phyloP scores from a whole-genome alignment of 306 rosid genomes.

The Ziziphus jujuba region DNA sequence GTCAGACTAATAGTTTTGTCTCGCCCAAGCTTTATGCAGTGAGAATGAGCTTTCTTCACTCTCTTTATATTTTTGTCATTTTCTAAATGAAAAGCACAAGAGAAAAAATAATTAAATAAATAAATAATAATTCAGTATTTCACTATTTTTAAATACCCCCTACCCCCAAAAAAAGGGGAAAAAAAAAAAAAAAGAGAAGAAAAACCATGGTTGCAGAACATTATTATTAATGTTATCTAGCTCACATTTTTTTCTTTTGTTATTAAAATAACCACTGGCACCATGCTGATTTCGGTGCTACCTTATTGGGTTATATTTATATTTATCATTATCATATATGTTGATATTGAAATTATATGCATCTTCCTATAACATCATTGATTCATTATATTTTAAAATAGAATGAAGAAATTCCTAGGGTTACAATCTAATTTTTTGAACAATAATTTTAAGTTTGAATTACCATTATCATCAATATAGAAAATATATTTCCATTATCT shows the following conservation, averaged over 20 bases:
- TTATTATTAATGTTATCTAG: conserved; percentile 16
- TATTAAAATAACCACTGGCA: conserved; percentile 25
- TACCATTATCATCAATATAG: too few species aligned
- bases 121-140: conserved; percentile 26
- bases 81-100: conserved; percentile 48
- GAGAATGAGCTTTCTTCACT: conserved; percentile 76
- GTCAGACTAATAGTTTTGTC: conserved; percentile 56
- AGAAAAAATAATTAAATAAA: conserved; percentile 27
- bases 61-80: conserved; percentile 69
- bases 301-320: background rate
- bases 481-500: too few species aligned
- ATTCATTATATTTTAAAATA: background rate
- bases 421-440: too few species aligned
- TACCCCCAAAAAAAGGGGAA: background rate
- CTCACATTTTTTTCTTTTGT: conserved; percentile 3
- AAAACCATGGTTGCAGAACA: conserved; percentile 35
- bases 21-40: conserved; percentile 60
- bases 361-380: background rate
- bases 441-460: too few species aligned
- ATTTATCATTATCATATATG: background rate
- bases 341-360: conserved; percentile 18
- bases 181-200: too few species aligned
- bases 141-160: conserved; percentile 24
- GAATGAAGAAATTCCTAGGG: too few species aligned
- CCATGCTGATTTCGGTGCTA: conserved; percentile 15